Percentiles rank a stretch among this genome's conserved stretches.
Conservation (phyloP, 1,284 basidiomycete genomes). For the Retiboletus flavoniger region DNA sequence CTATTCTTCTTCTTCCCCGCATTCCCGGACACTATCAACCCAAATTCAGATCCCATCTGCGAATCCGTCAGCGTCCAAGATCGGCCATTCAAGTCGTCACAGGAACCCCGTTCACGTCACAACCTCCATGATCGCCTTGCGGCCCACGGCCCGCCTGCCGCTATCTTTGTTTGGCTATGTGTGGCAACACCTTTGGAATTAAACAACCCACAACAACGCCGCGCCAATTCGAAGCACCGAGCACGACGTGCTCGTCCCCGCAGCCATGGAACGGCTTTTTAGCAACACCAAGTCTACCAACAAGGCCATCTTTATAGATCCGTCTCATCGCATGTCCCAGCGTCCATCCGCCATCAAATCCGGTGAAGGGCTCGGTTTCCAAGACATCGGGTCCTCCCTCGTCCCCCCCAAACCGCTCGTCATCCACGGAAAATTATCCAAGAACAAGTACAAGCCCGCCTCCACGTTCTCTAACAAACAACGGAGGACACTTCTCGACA, state of each 20-base stretch:
- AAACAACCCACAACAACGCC: conserved; percentile 34
- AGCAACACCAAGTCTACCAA: neutral
- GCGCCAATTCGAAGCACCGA: conserved; percentile 8
- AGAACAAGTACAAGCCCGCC: conserved; percentile 15
- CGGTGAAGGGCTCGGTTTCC: conserved; percentile 30
- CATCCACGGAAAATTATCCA: conserved; percentile 3
- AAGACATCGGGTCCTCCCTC: conserved; percentile 28
- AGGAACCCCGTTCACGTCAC: neutral
- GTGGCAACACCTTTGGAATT: conserved; percentile 27
- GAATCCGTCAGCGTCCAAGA: conserved; percentile 15
- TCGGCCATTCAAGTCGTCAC: conserved; percentile 12
- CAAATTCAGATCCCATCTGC: conserved; percentile 10
- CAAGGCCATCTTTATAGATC: conserved; percentile 17
- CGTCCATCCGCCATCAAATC: conserved; percentile 29
- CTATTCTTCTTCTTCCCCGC: conserved; percentile 8
- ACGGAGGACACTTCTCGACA: neutral
- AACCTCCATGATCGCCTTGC: no score
- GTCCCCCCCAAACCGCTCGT: conserved; percentile 3
- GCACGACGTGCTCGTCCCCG: neutral
- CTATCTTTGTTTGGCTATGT: conserved; percentile 21
- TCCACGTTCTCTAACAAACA: neutral
- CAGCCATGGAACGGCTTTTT: conserved; percentile 27
- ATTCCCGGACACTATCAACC: neutral
- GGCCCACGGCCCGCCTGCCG: no score
- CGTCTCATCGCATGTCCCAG: conserved; percentile 23